These are phyloP conservation scores for Dactylellina cionopaga DNA, from an alignment of 2,329 filamentous ascomycete species.

Conservation along the genomic window DNA sequence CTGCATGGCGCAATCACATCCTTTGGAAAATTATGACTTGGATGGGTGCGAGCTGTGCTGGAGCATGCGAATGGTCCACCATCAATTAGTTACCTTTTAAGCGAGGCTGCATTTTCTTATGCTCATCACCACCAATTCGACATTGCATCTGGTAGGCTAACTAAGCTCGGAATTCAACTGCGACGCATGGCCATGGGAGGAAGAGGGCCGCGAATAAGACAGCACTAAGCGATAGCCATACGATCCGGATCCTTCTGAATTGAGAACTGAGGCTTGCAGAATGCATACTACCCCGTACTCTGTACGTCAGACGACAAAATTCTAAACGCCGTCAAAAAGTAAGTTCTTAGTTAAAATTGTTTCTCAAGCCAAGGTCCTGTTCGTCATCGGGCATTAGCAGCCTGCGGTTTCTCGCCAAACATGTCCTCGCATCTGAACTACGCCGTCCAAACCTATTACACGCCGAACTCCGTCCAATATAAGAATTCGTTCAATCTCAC, in stretches of 20 bases:
- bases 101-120: conserved; percentile 42
- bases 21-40: conserved; percentile 33
- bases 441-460: conserved; percentile 29
- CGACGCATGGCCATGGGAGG: conserved; percentile 29
- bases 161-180: conserved; percentile 37
- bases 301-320: conserved; percentile 40
- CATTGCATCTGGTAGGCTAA: conserved; percentile 28
- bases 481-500: conserved; percentile 10
- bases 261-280: conserved; percentile 25
- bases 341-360: too few relatives aligned
- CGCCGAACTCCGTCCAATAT: conserved; percentile 31
- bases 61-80: too few relatives aligned
- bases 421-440: conserved; percentile 28
- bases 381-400: conserved; percentile 47
- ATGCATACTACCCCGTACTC: conserved; percentile 2
- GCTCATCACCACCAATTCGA: conserved; percentile 9
- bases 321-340: conserved; percentile 36
- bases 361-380: conserved; percentile 20
- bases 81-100: conserved; percentile 39
- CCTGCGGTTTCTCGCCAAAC: conserved; percentile 39
- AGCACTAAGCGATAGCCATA: conserved; percentile 31
- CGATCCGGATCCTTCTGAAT: conserved; percentile 12
- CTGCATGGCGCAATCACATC: conserved; percentile 48
- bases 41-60: conserved; percentile 24
- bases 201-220: conserved; percentile 29